Conservation (phyloP, 768 basidiomycete species). For the Jaapia argillacea region DNA sequence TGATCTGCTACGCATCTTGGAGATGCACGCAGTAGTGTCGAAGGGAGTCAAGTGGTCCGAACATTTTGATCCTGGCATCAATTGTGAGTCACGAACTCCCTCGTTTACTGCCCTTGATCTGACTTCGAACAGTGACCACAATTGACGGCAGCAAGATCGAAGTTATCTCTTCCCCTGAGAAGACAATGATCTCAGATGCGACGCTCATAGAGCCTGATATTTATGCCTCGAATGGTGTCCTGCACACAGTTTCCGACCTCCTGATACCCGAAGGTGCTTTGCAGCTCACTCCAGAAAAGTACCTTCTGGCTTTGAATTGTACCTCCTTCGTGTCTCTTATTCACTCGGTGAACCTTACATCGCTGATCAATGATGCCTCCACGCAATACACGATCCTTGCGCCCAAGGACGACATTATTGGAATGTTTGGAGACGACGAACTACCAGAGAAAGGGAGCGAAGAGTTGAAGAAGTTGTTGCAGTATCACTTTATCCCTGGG, state of each 20-base stretch:
- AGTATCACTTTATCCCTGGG: slow-evolving; percentile 90
- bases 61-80: slow-evolving; percentile 39
- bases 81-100: slow-evolving; percentile 34
- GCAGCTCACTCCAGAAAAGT: slow-evolving; percentile 87
- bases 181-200: slow-evolving; percentile 46
- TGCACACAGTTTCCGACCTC: slow-evolving; percentile 81
- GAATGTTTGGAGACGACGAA: slow-evolving; percentile 37
- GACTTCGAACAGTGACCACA: slow-evolving; percentile 46
- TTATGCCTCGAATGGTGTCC: slow-evolving; percentile 89
- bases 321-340: slow-evolving; percentile 83
- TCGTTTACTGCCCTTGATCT: slow-evolving; percentile 1
- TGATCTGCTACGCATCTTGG: slow-evolving; percentile 69
- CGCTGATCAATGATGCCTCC: slow-evolving; percentile 61
- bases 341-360: slow-evolving; percentile 68
- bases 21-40: slow-evolving; percentile 62
- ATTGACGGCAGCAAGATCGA: slow-evolving; percentile 58
- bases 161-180: slow-evolving; percentile 42
- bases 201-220: slow-evolving; percentile 69
- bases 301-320: slow-evolving; percentile 86
- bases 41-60: slow-evolving; percentile 58
- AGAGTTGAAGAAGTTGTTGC: slow-evolving; percentile 62
- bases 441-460: slow-evolving; percentile 56
- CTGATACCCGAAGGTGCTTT: slow-evolving; percentile 71
- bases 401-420: slow-evolving; percentile 77
- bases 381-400: slow-evolving; percentile 83